A percentile compares a stretch with the other conserved stretches of the same genome.
phyloP scores from a whole-genome alignment of 208 protist genomes.

The Crithidia acanthocephali region DNA sequence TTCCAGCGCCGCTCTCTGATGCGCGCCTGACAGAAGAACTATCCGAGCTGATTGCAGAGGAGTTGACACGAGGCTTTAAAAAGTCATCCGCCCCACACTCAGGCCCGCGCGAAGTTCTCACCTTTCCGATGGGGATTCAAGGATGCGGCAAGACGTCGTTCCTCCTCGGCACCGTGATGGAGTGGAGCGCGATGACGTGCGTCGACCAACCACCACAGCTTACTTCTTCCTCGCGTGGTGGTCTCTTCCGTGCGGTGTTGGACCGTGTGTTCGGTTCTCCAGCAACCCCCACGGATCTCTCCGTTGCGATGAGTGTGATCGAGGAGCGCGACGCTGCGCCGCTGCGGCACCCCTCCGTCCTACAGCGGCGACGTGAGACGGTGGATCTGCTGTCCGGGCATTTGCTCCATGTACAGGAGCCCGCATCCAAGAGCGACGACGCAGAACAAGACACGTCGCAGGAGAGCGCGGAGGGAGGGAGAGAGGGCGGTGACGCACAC shows the following conservation, averaged over 20 bases:
- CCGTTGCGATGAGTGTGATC: slow-evolving; percentile 33
- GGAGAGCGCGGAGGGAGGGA: background rate
- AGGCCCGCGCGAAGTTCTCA: slow-evolving; percentile 18
- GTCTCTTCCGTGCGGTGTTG: slow-evolving; percentile 30
- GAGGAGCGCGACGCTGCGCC: slow-evolving; percentile 36
- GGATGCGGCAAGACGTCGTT: slow-evolving; percentile 26
- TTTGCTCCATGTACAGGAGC: slow-evolving; percentile 8
- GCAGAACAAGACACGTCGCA: background rate
- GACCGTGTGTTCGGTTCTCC: slow-evolving; percentile 16
- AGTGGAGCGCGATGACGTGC: background rate
- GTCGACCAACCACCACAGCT: background rate
- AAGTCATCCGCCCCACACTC: background rate
- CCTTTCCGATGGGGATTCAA: slow-evolving; percentile 23
- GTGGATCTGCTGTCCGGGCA: slow-evolving; percentile 37
- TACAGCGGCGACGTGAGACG: slow-evolving; percentile 29
- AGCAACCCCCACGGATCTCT: background rate
- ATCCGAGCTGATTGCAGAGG: slow-evolving; percentile 20
- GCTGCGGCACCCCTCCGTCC: slow-evolving; percentile 32
- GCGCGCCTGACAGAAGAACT: slow-evolving; percentile 17
- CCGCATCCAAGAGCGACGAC: background rate
- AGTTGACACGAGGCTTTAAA: background rate
- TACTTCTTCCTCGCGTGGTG: slow-evolving; percentile 1
- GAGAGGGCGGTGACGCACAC: background rate
- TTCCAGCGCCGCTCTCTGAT: slow-evolving; percentile 15
- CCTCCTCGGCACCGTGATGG: slow-evolving; percentile 16